A percentile compares a stretch with the other conserved stretches of the same genome.
Evolutionary conservation across 108 stramenopile species (phyloP).

Genomic region (Skeletonema marinoi): DNA sequence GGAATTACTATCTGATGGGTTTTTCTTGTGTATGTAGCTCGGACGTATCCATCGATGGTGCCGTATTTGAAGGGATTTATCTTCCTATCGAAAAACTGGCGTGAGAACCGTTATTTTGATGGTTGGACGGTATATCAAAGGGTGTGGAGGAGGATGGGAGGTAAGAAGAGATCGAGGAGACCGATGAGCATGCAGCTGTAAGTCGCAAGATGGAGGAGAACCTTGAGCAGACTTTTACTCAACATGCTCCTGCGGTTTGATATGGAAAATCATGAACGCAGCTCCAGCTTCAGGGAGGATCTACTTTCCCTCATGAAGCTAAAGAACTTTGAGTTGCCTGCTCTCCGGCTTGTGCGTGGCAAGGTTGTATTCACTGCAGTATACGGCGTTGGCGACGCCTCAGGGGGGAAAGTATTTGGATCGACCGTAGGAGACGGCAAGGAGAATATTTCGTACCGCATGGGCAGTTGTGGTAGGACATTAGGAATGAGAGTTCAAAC

Average conservation of each 20-base stretch:
- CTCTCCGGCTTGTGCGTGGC: constrained; percentile 1
- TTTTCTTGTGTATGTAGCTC: constrained; percentile 51
- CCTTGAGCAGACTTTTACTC: neutral
- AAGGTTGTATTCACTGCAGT: neutral
- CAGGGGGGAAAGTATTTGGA: constrained; percentile 40
- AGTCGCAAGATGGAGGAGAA: neutral
- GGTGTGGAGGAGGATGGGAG: too few species aligned
- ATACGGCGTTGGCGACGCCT: constrained; percentile 53
- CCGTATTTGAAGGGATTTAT: constrained; percentile 57
- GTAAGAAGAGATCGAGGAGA: neutral
- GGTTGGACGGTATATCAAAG: constrained; percentile 40
- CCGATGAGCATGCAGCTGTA: too few species aligned
- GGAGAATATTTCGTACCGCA: neutral
- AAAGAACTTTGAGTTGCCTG: neutral
- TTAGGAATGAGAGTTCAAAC: constrained; percentile 6
- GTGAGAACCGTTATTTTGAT: constrained; percentile 28
- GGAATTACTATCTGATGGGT: constrained; percentile 16
- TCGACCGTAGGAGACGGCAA: constrained; percentile 1
- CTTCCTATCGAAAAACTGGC: constrained; percentile 40
- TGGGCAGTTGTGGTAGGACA: constrained; percentile 11
- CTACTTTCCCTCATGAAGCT: constrained; percentile 12
- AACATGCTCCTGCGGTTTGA: constrained; percentile 12
- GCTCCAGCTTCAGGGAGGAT: neutral
- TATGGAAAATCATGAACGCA: neutral
- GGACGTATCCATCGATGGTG: constrained; percentile 34